phyloP scores from a whole-genome alignment of 257 asterid species.

The Capsicum rhomboideum region DNA sequence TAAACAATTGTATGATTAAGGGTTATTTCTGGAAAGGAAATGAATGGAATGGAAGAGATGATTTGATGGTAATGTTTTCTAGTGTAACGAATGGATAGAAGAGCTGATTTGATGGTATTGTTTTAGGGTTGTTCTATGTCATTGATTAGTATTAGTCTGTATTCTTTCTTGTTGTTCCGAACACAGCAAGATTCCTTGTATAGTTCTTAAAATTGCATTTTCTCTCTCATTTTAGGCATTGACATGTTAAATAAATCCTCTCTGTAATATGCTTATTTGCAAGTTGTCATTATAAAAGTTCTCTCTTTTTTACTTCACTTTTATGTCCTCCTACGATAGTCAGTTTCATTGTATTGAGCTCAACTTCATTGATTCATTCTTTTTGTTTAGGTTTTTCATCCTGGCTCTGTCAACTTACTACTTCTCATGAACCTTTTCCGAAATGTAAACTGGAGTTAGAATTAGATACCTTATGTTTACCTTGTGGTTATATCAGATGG shows the following conservation, averaged over 20 bases:
- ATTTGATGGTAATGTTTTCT: background rate
- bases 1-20: background rate
- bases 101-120: background rate
- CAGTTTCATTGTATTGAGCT: background rate
- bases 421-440: background rate
- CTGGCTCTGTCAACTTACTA: background rate
- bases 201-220: background rate
- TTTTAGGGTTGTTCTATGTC: background rate
- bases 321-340: background rate
- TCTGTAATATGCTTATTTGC: background rate
- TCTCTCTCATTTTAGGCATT: background rate
- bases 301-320: background rate
- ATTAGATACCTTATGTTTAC: background rate
- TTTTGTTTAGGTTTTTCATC: background rate
- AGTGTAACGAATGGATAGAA: background rate
- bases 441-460: background rate
- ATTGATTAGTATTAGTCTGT: background rate
- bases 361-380: background rate
- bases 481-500: slow-evolving; percentile 58
- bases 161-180: background rate
- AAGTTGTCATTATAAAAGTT: background rate
- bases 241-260: background rate
- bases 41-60: background rate
- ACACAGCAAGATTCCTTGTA: background rate
- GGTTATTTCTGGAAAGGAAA: background rate